Evolutionary conservation across 371 early-diverging fungal genomes (phyloP).

Genomic region (Entomophthora muscae): DNA sequence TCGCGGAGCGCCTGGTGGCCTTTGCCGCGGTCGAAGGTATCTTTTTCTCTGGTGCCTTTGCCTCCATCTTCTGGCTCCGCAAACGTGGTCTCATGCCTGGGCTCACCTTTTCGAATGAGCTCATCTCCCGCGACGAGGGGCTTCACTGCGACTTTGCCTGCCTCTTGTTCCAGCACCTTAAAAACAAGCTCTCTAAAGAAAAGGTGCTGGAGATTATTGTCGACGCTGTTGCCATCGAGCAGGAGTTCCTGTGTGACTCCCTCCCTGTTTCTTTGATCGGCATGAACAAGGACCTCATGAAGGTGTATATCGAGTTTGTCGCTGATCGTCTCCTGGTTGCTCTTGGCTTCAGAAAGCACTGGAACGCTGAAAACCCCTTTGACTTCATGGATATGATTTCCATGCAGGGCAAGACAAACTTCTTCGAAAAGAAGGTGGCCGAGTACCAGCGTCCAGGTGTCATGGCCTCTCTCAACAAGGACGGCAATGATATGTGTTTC

Average conservation of each 20-base stretch:
- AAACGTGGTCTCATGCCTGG: conserved; percentile 99
- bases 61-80: conserved; percentile 99
- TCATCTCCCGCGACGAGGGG: conserved; percentile 98
- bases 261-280: conserved; percentile 95
- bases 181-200: conserved; percentile 55
- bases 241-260: conserved; percentile 91
- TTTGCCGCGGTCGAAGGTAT: conserved; percentile 99
- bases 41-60: conserved; percentile 99
- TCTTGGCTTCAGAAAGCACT: conserved; percentile 77
- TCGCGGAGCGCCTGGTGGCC: conserved; percentile 93
- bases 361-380: conserved; percentile 91
- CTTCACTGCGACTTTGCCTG: conserved; percentile 99
- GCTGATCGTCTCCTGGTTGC: conserved; percentile 92
- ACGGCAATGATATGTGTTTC: conserved; percentile 31
- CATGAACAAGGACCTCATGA: conserved; percentile 96
- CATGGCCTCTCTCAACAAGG: conserved; percentile 26
- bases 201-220: conserved; percentile 64
- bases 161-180: conserved; percentile 77
- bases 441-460: conserved; percentile 98
- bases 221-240: conserved; percentile 93
- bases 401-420: conserved; percentile 99
- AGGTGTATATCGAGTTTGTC: conserved; percentile 98
- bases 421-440: conserved; percentile 98
- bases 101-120: conserved; percentile 98
- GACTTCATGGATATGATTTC: conserved; percentile 99